Evolutionary conservation across 2,329 filamentous ascomycete genomes (phyloP), one percentile per base, ranked within the genome.

Genomic region (Dothistroma septosporum): DNA sequence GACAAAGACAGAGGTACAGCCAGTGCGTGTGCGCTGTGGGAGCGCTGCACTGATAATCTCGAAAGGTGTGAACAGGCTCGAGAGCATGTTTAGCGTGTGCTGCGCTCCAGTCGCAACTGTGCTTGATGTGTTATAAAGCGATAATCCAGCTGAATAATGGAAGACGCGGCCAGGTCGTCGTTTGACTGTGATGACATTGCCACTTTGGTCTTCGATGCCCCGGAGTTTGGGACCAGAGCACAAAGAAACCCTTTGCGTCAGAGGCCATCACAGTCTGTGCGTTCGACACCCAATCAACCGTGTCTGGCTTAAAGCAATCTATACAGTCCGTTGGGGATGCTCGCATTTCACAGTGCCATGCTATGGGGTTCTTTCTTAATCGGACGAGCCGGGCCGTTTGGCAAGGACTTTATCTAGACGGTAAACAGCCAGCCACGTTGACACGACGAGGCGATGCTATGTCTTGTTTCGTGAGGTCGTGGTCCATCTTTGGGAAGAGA

Each of bases 1-100:
- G 65, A 70, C 68, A 68, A 70, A 69, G 68, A 59, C n/a, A 52
- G 41, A 22, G 14, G 52, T 55, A 35, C 50, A 54, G 46, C 32
- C 37, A 19, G 21, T 33, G 28, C 21, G 16, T 14, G n/a, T 31
- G 22, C 47, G 41, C 47, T 32, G 24, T 19, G 37, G 33, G 16
- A 55, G 32, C 24, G 24, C 28, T 32, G 32, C 19, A 41, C 21
- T 55, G 52, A 48, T 14, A n/a, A 19, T 19, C n/a, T 10, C 10
- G 22, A 31, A 50, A 8, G 28, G 5, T 19, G 4, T 44, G 41
- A 44, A n/a, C 41, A 48, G 8, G 12, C 16, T 57, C 16, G 37
- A 44, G 54, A 49, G 22, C n/a, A n/a, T 44, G 41, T 19, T 1
- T n/a, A 9, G 14, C 14, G 19, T 44, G n/a, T n/a, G 14, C 14